Base-by-base conservation (phyloP, 768 basidiomycete species). In the Serendipita vermifera region DNA sequence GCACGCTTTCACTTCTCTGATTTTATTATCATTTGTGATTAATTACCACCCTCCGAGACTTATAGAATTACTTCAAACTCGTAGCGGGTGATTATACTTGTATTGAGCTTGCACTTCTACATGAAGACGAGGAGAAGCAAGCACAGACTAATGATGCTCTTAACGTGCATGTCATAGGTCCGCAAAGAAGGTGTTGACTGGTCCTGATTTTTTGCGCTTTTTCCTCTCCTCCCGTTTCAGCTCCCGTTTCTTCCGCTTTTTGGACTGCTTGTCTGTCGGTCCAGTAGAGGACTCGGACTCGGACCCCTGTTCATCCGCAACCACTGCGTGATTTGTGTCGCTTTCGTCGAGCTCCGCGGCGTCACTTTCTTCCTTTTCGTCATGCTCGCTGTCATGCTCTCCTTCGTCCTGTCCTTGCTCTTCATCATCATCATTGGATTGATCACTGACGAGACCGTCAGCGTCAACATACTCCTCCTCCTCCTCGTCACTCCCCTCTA, bases 111-210 rank as follows among this genome's bases (percentile, higher is more conserved):
- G n/a, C n/a, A n/a, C n/a, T n/a, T n/a, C n/a, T n/a, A n/a, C n/a
- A n/a, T n/a, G n/a, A n/a, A n/a, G n/a, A n/a, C n/a, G n/a, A n/a
- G n/a, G n/a, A n/a, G n/a, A n/a, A n/a, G n/a, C n/a, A n/a, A n/a
- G n/a, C n/a, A n/a, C n/a, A n/a, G n/a, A n/a, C n/a, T n/a, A n/a
- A n/a, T n/a, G n/a, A n/a, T n/a, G n/a, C n/a, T n/a, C n/a, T n/a
- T n/a, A n/a, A n/a, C n/a, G n/a, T n/a, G n/a, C n/a, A n/a, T n/a
- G n/a, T 61, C 67, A 85, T 58, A 88, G 68, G 40, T 75, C 82
- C 40, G 78, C 75, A 62, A 87, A 88, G 68, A 87, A 88, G 17
- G 77, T 72, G 7, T 72, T 72, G 29, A 82, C 77, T 3, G 74
- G 75, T 31, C 76, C 78, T 60, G 71, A 74, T 22, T 80, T 79